A percentile compares a stretch with the other conserved stretches of the same genome.
These are phyloP conservation scores for Pyricularia grisea DNA, from an alignment of 2,329 filamentous ascomycete species.

Conservation along the genomic window DNA sequence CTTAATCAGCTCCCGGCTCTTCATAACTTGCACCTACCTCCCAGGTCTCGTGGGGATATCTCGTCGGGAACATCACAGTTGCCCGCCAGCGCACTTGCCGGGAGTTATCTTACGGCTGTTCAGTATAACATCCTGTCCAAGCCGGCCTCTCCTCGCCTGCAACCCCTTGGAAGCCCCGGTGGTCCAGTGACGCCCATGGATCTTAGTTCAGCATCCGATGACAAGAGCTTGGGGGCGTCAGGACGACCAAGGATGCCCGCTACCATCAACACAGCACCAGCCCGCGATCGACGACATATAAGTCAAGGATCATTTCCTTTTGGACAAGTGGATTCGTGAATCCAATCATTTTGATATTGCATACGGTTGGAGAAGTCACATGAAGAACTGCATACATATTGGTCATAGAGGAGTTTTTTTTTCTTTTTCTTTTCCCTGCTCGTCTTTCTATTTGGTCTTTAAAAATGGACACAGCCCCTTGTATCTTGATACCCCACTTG, in stretches of 20 bases:
- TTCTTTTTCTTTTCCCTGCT: background rate
- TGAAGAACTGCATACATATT: background rate
- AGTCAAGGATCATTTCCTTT: background rate
- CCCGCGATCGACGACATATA: background rate
- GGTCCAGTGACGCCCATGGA: constrained; percentile 55
- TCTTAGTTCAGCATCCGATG: constrained; percentile 22
- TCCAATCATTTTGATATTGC: background rate
- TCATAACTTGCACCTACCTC: constrained; percentile 26
- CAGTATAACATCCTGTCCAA: constrained; percentile 24
- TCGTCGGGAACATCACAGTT: constrained; percentile 11
- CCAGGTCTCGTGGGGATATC: background rate
- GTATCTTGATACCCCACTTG: background rate
- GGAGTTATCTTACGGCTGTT: background rate
- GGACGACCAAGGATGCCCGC: constrained; percentile 2
- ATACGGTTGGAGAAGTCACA: background rate
- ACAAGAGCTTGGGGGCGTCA: background rate
- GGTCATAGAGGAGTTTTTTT: background rate
- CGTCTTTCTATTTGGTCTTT: background rate
- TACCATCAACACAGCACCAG: background rate
- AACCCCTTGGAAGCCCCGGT: constrained; percentile 43
- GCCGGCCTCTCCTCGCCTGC: constrained; percentile 38
- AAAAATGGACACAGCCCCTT: background rate
- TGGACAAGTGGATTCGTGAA: background rate
- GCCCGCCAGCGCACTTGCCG: constrained; percentile 4
- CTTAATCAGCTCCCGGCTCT: constrained; percentile 16